Evolutionary conservation across 257 asterid species (phyloP), one percentile per base, ranked within the genome.

Genomic region (Solanum habrochaites): DNA sequence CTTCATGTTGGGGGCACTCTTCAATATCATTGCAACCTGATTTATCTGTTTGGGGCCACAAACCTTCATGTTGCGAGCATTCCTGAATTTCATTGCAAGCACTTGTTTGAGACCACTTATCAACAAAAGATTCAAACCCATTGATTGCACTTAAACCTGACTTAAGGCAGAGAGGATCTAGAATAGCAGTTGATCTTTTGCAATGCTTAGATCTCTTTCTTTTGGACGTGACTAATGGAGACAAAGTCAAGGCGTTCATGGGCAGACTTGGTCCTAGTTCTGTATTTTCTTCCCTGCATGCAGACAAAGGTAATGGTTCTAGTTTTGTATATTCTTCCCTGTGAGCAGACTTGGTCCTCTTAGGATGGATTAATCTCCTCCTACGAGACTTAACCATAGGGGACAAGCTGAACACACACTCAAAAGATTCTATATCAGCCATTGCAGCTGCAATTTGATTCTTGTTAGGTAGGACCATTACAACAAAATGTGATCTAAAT

Each of bases 311-410:
- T 58, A 86, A 25, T 29, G 69, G 67, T 52, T 86, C 84, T 49
- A 35, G 3, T 52, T 72, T 69, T 52, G 72, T 15, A 40, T 18
- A 49, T 69, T 85, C 52, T 64, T 73, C 70, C 64, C 66, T 12
- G 52, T 16, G 8, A 52, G 47, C 35, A 35, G 74, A 86, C 47
- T 52, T 37, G 45, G 73, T 47, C 84, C 87, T 56, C 83, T 77
- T 91, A 25, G 70, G 31, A 81, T 49, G 31, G 85, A 81, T 20
- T 49, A 88, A 89, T 87, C 92, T 89, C 87, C 66, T 86, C 88
- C 86, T 88, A 16, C 35, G 67, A 14, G 66, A 42, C 35, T 87
- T 82, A 81, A 64, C 86, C 60, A n/a, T 80, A 80, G 90, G 86
- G 56, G 52, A 73, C 86, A 86, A 56, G 10, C 47, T 83, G 27